Base-by-base conservation (phyloP, 805 yeast genomes). In the Saccharomyces paradoxus region DNA sequence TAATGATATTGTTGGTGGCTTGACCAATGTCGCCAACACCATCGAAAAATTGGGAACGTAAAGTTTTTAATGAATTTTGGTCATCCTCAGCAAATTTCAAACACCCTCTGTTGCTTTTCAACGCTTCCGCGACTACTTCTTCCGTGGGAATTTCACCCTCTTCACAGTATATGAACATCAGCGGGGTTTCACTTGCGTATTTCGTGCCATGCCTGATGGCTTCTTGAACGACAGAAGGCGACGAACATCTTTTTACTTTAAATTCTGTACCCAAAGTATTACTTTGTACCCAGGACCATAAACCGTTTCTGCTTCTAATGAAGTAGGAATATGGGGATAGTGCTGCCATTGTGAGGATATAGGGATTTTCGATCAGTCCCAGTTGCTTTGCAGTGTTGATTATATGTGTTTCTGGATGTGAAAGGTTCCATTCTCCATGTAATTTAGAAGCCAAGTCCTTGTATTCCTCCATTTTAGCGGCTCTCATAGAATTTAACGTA, bases 301-400 rank as follows among this genome's bases (percentile, higher is more conserved):
- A 53, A 1, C 60, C 63, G n/a, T 55, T 50, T 10, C 59, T 58
- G 29, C 46, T 48, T 41, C 65, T 58, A 10, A 60, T 55, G 44
- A 56, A 65, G 52, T 69, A 69, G 48, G 61, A 50, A 41, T 61
- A 57, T 5, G 72, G 70, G 2, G 71, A 67, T n/a, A 68, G 47
- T 5, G 60, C 62, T 3, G 65, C 67, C 58, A 61, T 57, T 0
- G 60, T 51, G 17, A 69, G 57, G 2, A 60, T 10, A 52, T 65
- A 64, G 1, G 70, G 68, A 17, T 58, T 60, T 31, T 66, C 67
- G 22, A 67, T 60, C n/a, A 66, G 55, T 0, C 62, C 61, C 44
- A 64, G n/a, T 12, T 53, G 50, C 44, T 60, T 63, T 0, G 70
- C 71, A 7, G 58, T 57, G 12, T 60, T 53, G 24, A 66, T 60